Base-by-base conservation (phyloP, 208 protist genomes). In the Leishmania major region DNA sequence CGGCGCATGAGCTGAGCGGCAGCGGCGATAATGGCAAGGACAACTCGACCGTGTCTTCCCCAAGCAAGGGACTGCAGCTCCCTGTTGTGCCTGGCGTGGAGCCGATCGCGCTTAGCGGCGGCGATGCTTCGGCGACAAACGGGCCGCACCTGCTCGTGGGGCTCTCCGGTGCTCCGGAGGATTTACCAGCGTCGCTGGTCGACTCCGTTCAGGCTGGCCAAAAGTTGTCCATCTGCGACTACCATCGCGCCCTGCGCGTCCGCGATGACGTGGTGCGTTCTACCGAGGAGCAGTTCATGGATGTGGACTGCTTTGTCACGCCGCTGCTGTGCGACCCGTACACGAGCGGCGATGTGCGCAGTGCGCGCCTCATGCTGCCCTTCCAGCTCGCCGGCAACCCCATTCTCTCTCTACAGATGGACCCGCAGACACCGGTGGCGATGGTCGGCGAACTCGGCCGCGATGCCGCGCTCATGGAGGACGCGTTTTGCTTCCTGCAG, bases 301-400 rank as follows among this genome's bases (percentile, higher is more conserved):
- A 97, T 77, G 90, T 96, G 11, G 95, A 97, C 81, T 81, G 90
- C 70, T 90, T 97, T 66, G 79, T 95, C n/a, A 88, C 92, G 35
- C 95, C 95, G 35, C 88, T 97, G 69, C 87, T 97, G 37, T 87
- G 88, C 10, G 85, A 89, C 64, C 95, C 95, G 67, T 97, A 96
- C 80, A 84, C 78, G 57, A 91, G 87, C 69, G 90, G 91, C 15
- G 88, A 93, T 75, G 67, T 96, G 82, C 85, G 88, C 71, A 96
- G 92, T 59, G 88, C 95, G 64, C 89, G 85, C 3, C 88, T 88
- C 11, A 87, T 89, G 8, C 78, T 97, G 25, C 93, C 95, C 0
- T 97, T 95, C 59, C 87, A 92, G 37, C 87, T 97, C 40, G 93
- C 90, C 13, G 95, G 95, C n/a, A 93, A 96, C 73, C 95, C 95